A percentile compares a stretch with the other conserved stretches of the same genome.
These are phyloP conservation scores for Penicillium daleae DNA, from an alignment of 495 filamentous ascomycete species.

Conservation along the genomic window DNA sequence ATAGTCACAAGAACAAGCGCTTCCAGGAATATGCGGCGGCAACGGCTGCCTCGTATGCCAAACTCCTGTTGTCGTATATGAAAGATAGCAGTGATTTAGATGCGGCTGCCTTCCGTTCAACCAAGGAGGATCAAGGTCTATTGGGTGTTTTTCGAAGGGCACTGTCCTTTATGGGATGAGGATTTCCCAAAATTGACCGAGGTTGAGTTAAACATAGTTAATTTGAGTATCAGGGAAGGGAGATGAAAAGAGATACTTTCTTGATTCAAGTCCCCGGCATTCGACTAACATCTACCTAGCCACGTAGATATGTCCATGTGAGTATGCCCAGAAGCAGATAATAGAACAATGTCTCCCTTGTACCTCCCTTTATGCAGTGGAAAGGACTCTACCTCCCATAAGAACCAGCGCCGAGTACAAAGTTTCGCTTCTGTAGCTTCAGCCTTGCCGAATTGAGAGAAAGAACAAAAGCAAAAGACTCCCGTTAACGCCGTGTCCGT, in stretches of 20 bases:
- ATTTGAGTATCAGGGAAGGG: background rate
- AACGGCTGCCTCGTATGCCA: constrained; percentile 12
- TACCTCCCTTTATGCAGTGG: background rate
- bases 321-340: background rate
- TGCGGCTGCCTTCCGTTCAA: background rate
- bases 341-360: background rate
- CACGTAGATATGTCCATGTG: background rate
- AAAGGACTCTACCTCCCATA: background rate
- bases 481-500: constrained; percentile 3
- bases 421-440: background rate
- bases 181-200: too few species aligned
- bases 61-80: constrained; percentile 7
- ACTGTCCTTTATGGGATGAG: background rate
- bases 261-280: background rate
- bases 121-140: constrained; percentile 1
- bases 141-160: constrained; percentile 1
- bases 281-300: background rate
- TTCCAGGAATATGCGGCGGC: constrained; percentile 12
- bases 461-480: constrained; percentile 8
- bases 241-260: background rate
- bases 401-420: background rate
- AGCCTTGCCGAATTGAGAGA: background rate
- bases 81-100: constrained; percentile 10
- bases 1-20: constrained; percentile 7
- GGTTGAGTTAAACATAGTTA: too few species aligned